A percentile compares a stretch with the other conserved stretches of the same genome.
Conservation (phyloP, 2,329 filamentous ascomycete species). For the Dactylellina haptotyla region DNA sequence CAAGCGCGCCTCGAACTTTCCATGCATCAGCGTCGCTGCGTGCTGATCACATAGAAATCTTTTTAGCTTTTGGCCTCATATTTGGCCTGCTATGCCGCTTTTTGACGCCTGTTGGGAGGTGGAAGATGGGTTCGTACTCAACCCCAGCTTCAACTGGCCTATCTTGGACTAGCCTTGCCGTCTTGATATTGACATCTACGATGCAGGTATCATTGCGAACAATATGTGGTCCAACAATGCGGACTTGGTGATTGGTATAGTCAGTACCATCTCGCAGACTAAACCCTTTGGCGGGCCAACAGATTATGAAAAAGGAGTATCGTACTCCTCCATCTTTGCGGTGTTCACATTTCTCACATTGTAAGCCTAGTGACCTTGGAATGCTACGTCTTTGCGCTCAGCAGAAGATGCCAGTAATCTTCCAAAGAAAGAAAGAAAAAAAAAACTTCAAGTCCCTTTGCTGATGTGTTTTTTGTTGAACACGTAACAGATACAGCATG, state of each 20-base stretch:
- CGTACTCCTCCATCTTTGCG: constrained; percentile 58
- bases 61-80: constrained; percentile 45
- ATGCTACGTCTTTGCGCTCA: constrained; percentile 36
- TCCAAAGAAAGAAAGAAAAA: constrained; percentile 8
- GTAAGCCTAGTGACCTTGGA: constrained; percentile 55
- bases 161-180: constrained; percentile 12
- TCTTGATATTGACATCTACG: constrained; percentile 10
- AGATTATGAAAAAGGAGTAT: constrained; percentile 55
- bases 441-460: constrained; percentile 18
- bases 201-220: constrained; percentile 50
- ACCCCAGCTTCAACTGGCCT: background rate
- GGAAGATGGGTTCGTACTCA: constrained; percentile 53
- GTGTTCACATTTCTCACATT: constrained; percentile 57
- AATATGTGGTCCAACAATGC: constrained; percentile 53
- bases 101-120: constrained; percentile 47
- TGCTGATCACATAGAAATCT: constrained; percentile 15
- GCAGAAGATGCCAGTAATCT: background rate
- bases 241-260: constrained; percentile 50
- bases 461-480: constrained; percentile 32
- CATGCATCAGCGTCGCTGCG: constrained; percentile 17
- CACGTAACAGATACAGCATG: constrained; percentile 51
- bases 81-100: constrained; percentile 51
- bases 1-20: constrained; percentile 48
- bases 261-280: constrained; percentile 37
- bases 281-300: constrained; percentile 44